phyloP scores from a whole-genome alignment of 2,329 filamentous ascomycete genomes.

The Penicillium sp. region DNA sequence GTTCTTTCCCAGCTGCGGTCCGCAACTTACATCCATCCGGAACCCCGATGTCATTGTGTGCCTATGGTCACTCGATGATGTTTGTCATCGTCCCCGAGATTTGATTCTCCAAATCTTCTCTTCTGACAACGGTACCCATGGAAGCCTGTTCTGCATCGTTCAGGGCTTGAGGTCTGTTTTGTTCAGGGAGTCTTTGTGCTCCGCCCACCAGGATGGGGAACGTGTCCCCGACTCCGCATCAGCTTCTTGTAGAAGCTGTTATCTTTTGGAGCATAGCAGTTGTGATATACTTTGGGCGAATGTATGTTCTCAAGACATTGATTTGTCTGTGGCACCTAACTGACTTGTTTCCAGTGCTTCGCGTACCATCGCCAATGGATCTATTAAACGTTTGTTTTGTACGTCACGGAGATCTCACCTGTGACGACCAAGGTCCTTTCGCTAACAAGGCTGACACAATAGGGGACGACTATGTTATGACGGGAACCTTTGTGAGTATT shows the following conservation, averaged over 20 bases:
- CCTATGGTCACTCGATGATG: constrained; percentile 2
- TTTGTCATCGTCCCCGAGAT: background rate
- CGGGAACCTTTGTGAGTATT: constrained; percentile 34
- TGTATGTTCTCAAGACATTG: constrained; percentile 20
- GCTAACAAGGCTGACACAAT: background rate
- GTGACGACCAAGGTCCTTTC: background rate
- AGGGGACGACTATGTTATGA: constrained; percentile 43
- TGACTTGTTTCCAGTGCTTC: constrained; percentile 20
- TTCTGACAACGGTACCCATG: constrained; percentile 2
- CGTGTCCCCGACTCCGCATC: constrained; percentile 28
- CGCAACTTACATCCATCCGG: background rate
- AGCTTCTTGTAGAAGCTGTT: constrained; percentile 29
- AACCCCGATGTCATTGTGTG: background rate
- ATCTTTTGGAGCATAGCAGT: constrained; percentile 33
- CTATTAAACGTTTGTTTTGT: constrained; percentile 29
- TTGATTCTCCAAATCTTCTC: background rate
- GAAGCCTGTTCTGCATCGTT: background rate
- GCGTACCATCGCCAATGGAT: constrained; percentile 29
- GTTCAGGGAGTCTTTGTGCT: constrained; percentile 1
- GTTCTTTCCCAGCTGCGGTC: background rate
- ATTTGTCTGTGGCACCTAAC: background rate
- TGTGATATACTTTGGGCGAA: constrained; percentile 29
- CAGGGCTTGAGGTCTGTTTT: background rate
- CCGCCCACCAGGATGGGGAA: constrained; percentile 26
- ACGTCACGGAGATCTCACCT: constrained; percentile 4